Conservation (phyloP, 352 stramenopile species). For the Thraustochytrium sp. region DNA sequence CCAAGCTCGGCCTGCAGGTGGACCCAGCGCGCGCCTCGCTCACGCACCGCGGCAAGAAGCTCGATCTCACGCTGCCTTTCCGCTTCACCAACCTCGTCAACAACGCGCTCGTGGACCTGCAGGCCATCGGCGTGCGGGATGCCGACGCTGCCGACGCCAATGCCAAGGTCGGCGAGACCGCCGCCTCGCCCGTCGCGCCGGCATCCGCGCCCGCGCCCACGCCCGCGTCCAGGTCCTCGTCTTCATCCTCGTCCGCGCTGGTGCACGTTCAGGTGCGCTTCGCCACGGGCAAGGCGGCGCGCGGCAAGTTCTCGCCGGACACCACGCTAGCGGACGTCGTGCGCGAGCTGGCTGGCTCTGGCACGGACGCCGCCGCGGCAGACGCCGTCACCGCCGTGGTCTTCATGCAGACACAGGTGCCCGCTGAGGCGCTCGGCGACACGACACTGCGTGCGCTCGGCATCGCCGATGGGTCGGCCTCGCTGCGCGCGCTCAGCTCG, state of each 20-base stretch:
- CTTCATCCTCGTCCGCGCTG: no score
- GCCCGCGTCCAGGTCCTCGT: not conserved
- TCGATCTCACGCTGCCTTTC: conserved; percentile 13
- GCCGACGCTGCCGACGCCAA: not conserved
- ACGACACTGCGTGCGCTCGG: not conserved
- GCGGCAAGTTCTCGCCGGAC: not conserved
- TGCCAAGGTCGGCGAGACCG: not conserved
- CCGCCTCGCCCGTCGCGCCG: not conserved
- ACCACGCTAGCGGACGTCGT: not conserved
- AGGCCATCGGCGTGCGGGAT: not conserved
- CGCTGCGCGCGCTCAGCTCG: not conserved
- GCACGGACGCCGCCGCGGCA: not conserved
- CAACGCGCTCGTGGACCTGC: conserved; percentile 17
- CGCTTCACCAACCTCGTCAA: conserved; percentile 13
- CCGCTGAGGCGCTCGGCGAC: not conserved
- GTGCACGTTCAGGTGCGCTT: not conserved
- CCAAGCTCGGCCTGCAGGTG: not conserved
- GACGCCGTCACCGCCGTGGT: not conserved
- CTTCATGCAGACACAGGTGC: not conserved
- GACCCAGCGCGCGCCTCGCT: not conserved
- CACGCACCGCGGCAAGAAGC: not conserved
- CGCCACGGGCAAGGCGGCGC: not conserved
- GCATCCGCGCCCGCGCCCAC: no score
- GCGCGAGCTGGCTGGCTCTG: not conserved
- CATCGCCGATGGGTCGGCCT: not conserved